These are phyloP conservation scores for Gracilaria domingensis DNA, from an alignment of 23 red algal genomes.

Conservation along the genomic window DNA sequence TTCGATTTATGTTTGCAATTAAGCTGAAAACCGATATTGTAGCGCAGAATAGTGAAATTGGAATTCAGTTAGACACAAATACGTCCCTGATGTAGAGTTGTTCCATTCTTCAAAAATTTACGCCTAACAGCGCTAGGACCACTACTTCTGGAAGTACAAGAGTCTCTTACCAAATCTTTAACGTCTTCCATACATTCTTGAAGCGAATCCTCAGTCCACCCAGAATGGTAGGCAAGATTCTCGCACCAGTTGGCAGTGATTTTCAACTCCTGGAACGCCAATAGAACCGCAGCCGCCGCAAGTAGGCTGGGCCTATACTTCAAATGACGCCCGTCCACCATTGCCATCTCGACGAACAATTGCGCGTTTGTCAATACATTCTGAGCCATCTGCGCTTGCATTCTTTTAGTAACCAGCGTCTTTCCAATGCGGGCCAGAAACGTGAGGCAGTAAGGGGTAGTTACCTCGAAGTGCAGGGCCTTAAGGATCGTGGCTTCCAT, in stretches of 20 bases:
- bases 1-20: too few relatives aligned
- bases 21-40: too few relatives aligned
- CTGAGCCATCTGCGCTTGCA: background rate
- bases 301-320: background rate
- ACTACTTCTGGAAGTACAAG: too few relatives aligned
- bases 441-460: background rate
- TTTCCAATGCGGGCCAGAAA: constrained; percentile 8
- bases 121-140: too few relatives aligned
- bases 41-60: too few relatives aligned
- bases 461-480: background rate
- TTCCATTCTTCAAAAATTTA: too few relatives aligned
- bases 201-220: background rate
- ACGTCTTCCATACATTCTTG: background rate
- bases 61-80: too few relatives aligned
- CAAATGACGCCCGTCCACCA: constrained; percentile 4
- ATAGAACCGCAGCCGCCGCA: background rate
- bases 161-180: too few relatives aligned
- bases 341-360: background rate
- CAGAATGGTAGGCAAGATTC: constrained; percentile 11
- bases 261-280: background rate
- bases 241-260: background rate
- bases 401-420: background rate
- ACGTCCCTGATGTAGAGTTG: too few relatives aligned
- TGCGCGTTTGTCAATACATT: background rate
- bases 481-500: constrained; percentile 8